Evolutionary conservation across 805 yeast genomes (phyloP).

Genomic region (Cyberlindnera amylophila): DNA sequence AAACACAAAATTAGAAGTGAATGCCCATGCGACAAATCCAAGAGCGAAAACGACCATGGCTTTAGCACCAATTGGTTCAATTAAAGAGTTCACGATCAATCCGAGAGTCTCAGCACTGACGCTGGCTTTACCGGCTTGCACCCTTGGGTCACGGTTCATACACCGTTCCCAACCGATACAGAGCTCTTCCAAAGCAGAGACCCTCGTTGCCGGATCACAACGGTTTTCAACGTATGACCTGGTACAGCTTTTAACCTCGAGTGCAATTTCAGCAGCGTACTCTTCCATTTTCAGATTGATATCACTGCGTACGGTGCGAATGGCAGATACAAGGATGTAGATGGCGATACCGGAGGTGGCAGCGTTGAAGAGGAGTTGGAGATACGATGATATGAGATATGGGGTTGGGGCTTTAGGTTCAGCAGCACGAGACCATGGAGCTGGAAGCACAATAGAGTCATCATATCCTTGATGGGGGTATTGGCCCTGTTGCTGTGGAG

Average conservation of each 20-base stretch:
- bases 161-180: conserved; percentile 66
- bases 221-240: conserved; percentile 49
- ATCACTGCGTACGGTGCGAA: conserved; percentile 51
- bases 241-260: conserved; percentile 53
- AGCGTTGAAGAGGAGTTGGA: conserved; percentile 53
- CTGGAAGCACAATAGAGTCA: conserved; percentile 38
- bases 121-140: conserved; percentile 46
- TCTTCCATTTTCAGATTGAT: conserved; percentile 47
- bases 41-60: conserved; percentile 44
- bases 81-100: conserved; percentile 52
- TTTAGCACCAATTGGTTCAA: conserved; percentile 66
- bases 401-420: conserved; percentile 50
- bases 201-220: conserved; percentile 52
- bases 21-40: conserved; percentile 41
- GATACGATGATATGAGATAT: conserved; percentile 56
- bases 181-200: conserved; percentile 53
- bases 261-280: conserved; percentile 40
- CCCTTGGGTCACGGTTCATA: conserved; percentile 50
- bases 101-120: conserved; percentile 64
- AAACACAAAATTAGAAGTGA: conserved; percentile 58
- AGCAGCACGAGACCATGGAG: conserved; percentile 54
- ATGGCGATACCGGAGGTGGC: conserved; percentile 42
- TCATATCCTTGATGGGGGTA: neutral
- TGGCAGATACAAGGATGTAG: conserved; percentile 39
- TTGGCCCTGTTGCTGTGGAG: neutral